Base-by-base conservation (phyloP, 768 basidiomycete genomes). In the Leucosporidium yakuticum region DNA sequence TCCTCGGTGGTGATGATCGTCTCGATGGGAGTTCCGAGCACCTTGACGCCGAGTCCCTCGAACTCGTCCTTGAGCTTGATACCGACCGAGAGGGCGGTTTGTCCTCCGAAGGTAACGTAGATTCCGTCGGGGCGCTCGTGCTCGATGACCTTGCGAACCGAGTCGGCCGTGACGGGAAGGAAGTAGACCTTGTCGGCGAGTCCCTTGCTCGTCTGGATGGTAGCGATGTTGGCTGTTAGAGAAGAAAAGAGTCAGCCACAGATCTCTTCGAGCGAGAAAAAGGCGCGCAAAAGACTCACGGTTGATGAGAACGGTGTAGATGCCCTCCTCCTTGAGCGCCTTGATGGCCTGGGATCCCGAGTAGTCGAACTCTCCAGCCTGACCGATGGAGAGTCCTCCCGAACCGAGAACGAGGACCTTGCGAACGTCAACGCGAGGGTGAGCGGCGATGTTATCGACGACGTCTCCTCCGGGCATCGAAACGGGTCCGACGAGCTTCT, bases 131-230 rank as follows among this genome's bases (percentile, higher is more conserved):
- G 96, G 78, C 92, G 90, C 83, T 99, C 96, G 81, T 90, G 96
- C 80, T 92, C 88, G 84, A 99, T 96, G 81, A 99, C 88, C 81
- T 94, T 96, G 78, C 89, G 88, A 65, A 98, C 93, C 75, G 96
- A 98, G 70, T 99, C 96, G 69, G 93, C 91, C 19, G 91, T 98
- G 65, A 98, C 96, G 56, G 96, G 96, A 15, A 99, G 84, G 85
- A 98, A 99, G 83, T 98, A 99, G 59, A 99, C 95, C 80, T 98
- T 98, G 83, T 99, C 96, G 29, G 96, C 96, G 60, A 99, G 85
- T 69, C 68, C 71, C 64, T 72, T 72, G 64, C 62, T 63, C 19
- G 71, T 73, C 65, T 73, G 71, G 62, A 73, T 99, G 49, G 96
- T 99, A 27, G 96, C 96, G 74, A 99, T 99, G 80, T 99, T 99